Percentiles rank a stretch among this genome's conserved stretches.
Conservation (phyloP, 768 basidiomycete genomes). For the Lactarius pseudohatsudake region DNA sequence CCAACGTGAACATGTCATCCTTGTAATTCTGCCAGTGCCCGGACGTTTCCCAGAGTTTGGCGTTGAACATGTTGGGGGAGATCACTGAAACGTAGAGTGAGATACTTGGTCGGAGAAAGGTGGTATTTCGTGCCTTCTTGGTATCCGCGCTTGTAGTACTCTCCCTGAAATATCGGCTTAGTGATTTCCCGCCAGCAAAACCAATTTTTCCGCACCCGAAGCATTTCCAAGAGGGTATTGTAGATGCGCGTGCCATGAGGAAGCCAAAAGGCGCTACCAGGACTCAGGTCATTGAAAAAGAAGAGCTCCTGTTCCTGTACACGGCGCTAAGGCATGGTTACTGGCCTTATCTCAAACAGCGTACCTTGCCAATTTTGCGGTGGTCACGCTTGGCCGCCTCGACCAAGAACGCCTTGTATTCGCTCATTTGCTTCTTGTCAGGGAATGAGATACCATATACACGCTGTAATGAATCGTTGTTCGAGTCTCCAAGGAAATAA, state of each 20-base stretch:
- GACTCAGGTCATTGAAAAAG: constrained; percentile 97
- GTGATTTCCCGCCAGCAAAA: constrained; percentile 13
- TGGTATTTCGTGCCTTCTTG: constrained; percentile 67
- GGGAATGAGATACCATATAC: constrained; percentile 99
- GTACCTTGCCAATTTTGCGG: constrained; percentile 86
- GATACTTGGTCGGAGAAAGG: constrained; percentile 8
- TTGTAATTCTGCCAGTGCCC: constrained; percentile 99
- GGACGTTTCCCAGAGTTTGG: constrained; percentile 96
- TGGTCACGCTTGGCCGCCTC: constrained; percentile 99
- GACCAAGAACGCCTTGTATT: constrained; percentile 93
- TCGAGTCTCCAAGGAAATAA: constrained; percentile 93
- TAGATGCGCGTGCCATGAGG: constrained; percentile 97
- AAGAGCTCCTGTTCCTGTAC: constrained; percentile 90
- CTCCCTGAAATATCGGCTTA: constrained; percentile 48
- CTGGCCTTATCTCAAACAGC: constrained; percentile 10
- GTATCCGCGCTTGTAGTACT: constrained; percentile 95
- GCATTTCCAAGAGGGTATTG: constrained; percentile 86
- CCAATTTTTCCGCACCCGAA: constrained; percentile 60
- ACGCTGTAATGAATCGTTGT: constrained; percentile 92
- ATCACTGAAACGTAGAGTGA: constrained; percentile 60
- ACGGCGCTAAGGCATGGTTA: constrained; percentile 17
- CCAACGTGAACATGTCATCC: constrained; percentile 95
- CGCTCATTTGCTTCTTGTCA: constrained; percentile 90
- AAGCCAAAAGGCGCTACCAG: constrained; percentile 94
- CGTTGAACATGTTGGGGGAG: constrained; percentile 96